Conservation (phyloP, 2,329 filamentous ascomycete species). For the Didymella lethalis region DNA sequence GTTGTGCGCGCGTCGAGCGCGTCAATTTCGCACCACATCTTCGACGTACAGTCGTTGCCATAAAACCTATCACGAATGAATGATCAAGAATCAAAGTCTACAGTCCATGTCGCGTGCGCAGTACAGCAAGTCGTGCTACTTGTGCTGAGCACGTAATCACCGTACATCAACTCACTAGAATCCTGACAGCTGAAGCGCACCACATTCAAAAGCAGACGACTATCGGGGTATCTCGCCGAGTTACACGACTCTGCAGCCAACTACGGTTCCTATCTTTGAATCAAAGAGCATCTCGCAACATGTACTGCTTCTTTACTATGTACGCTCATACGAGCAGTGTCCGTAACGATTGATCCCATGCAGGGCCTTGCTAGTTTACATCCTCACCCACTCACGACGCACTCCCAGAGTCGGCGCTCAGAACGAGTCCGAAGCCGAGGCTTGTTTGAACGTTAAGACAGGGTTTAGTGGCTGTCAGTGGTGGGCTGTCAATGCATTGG, state of each 20-base stretch:
- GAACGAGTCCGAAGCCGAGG: constrained; percentile 9
- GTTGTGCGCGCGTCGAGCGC: constrained; percentile 27
- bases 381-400: constrained; percentile 5
- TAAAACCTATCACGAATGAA: constrained; percentile 23
- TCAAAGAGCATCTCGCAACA: neutral
- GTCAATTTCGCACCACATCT: constrained; percentile 15
- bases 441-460: constrained; percentile 16
- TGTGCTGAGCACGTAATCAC: neutral
- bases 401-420: neutral
- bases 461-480: neutral
- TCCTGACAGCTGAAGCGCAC: constrained; percentile 1
- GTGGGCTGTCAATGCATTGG: neutral
- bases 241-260: neutral
- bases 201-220: neutral
- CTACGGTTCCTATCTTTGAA: neutral
- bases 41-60: constrained; percentile 27
- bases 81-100: neutral
- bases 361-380: constrained; percentile 7
- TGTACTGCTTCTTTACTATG: neutral
- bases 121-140: neutral
- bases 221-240: neutral
- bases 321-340: neutral
- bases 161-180: neutral
- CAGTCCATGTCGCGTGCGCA: neutral
- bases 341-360: neutral